Evolutionary conservation across 2,329 filamentous ascomycete species (phyloP).

Genomic region (Fusarium pseudograminearum): DNA sequence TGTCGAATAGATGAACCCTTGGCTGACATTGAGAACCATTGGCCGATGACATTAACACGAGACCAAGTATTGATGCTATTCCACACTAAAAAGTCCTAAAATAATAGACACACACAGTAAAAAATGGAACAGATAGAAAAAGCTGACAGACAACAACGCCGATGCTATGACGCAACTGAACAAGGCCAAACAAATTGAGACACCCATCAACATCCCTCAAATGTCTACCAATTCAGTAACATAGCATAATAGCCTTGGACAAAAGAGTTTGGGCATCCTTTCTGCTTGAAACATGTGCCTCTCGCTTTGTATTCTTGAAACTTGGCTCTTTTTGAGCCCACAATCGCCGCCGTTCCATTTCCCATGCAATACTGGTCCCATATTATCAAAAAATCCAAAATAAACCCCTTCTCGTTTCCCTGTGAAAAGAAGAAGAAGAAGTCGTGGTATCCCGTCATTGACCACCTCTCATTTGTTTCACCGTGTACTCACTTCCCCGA

Average conservation of each 20-base stretch:
- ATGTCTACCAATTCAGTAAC: neutral
- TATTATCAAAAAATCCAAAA: neutral
- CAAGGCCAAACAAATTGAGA: slow-evolving; percentile 19
- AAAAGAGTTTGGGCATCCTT: neutral
- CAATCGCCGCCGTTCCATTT: slow-evolving; percentile 27
- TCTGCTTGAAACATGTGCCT: neutral
- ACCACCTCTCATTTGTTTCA: neutral
- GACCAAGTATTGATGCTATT: slow-evolving; percentile 22
- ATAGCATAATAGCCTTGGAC: slow-evolving; percentile 16
- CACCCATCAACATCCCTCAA: neutral
- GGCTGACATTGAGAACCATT: too few relatives aligned
- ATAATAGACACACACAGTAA: neutral
- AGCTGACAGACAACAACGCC: slow-evolving; percentile 30
- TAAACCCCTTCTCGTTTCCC: neutral
- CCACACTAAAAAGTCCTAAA: slow-evolving; percentile 2
- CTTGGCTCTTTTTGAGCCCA: slow-evolving; percentile 31
- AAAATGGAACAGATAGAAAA: neutral
- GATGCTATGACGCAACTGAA: slow-evolving; percentile 46
- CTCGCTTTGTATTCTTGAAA: slow-evolving; percentile 31
- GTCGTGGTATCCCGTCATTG: neutral
- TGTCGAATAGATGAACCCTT: neutral
- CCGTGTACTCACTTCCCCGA: slow-evolving; percentile 1
- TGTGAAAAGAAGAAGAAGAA: slow-evolving; percentile 15
- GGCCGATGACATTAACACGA: neutral
- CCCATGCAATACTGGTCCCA: slow-evolving; percentile 25